Conservation (phyloP, 495 filamentous ascomycete species). For the Pseudevernia furfuracea region DNA sequence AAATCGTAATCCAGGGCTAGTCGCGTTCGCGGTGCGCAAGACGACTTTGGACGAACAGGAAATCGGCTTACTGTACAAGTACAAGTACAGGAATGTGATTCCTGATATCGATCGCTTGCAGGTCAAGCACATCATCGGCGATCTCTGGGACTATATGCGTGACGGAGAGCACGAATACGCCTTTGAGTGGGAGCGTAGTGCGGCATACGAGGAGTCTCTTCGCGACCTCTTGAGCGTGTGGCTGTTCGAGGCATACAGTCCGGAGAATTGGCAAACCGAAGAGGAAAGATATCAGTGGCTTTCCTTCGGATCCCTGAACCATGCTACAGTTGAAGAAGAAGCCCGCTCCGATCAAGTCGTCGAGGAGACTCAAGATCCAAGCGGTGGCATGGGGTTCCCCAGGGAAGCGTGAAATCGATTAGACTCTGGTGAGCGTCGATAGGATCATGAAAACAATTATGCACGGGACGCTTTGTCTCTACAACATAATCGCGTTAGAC, state of each 20-base stretch:
- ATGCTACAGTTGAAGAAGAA: not conserved
- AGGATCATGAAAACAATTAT: not conserved
- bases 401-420: not conserved
- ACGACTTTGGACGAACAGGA: not conserved
- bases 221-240: not conserved
- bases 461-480: not conserved
- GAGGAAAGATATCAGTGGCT: not conserved
- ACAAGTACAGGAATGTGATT: not conserved
- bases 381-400: not conserved
- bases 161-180: constrained; percentile 2
- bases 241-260: constrained; percentile 2
- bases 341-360: not conserved
- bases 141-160: not conserved
- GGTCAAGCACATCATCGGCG: not conserved
- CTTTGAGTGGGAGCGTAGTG: constrained; percentile 2
- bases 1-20: no score
- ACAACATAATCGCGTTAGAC: no score
- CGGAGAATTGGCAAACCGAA: not conserved
- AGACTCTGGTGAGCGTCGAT: not conserved
- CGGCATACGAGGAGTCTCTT: not conserved
- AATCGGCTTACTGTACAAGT: constrained; percentile 9
- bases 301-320: not conserved
- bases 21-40: constrained; percentile 3
- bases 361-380: not conserved
- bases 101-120: not conserved